Evolutionary conservation across 176 grass and related monocot species (phyloP), one percentile per base, ranked within the genome.

Genomic region (Alopecurus myosuroides): DNA sequence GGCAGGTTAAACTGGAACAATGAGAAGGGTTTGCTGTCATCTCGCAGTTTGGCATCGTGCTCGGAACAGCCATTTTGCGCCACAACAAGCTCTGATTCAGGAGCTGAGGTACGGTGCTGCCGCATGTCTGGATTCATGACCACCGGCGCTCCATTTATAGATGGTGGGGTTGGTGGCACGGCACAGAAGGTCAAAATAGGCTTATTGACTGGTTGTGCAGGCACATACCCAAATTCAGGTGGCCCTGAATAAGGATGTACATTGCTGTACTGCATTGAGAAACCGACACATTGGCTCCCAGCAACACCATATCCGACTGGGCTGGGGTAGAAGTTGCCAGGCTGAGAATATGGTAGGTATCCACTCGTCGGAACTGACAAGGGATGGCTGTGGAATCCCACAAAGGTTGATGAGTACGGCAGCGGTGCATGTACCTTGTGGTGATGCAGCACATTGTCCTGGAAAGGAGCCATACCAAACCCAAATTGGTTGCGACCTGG

Each of bases 1-100:
- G 93, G 97, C 44, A 91, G 81, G 49, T 92, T 92, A 80, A 91
- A 98, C 9, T 98, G 93, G 65, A 98, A 98, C 73, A 98, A 77
- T 7, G 97, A 98, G 83, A 98, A 98, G 74, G 89, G 84, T 22
- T 89, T 87, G 2, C 18, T 80, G 17, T 77, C 83, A 12, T 76
- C 83, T 42, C 22, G 44, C 22, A 22, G 72, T 82, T 82, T 77
- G 39, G 22, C 61, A 79, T 36, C 70, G 51, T 78, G 72, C 75
- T 79, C 84, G 11, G 53, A 23, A 78, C 53, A 77, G 70, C 30
- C 57, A 30, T 63, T 87, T 76, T 87, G 65, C 28, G 10, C 9
- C 4, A 12, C 77, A 37, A 25, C n/a, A 36, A 41, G 13, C 34
- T 57, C 55, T 30, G 60, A 77, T 77, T 85, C 70, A 84, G 23